Percentiles rank a stretch among this genome's conserved stretches.
Evolutionary conservation across 2,329 filamentous ascomycete genomes (phyloP).

Genomic region (Aspergillus fijiensis): DNA sequence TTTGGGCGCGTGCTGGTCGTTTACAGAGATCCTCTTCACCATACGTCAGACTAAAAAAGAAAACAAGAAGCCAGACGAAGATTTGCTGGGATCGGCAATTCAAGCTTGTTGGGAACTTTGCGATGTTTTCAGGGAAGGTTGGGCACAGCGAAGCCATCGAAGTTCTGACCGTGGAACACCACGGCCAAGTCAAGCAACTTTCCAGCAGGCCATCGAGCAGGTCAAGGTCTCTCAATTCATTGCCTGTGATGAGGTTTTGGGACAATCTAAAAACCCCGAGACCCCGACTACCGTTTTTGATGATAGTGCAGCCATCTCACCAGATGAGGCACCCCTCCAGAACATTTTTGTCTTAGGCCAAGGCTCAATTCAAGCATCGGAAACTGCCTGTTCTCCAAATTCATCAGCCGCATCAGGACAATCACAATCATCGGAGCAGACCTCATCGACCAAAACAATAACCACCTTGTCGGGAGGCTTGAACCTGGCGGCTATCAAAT

Average conservation of each 20-base stretch:
- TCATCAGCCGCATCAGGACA: constrained; percentile 77
- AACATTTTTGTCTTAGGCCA: constrained; percentile 87
- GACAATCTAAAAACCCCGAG: constrained; percentile 59
- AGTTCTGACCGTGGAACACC: constrained; percentile 76
- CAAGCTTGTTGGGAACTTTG: constrained; percentile 95
- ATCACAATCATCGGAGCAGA: constrained; percentile 61
- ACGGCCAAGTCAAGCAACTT: constrained; percentile 73
- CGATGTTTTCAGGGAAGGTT: constrained; percentile 88
- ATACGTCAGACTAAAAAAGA: constrained; percentile 79
- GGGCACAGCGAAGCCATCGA: constrained; percentile 73
- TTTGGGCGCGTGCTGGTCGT: constrained; percentile 80
- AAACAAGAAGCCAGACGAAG: constrained; percentile 71
- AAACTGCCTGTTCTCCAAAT: constrained; percentile 69
- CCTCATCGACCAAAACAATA: constrained; percentile 47
- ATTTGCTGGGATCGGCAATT: constrained; percentile 80
- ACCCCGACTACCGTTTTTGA: constrained; percentile 95
- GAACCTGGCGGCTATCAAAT: constrained; percentile 74
- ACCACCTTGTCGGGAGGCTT: constrained; percentile 62
- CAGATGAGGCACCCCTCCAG: constrained; percentile 74
- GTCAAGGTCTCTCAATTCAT: constrained; percentile 44
- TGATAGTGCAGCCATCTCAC: constrained; percentile 81
- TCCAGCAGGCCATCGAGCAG: constrained; percentile 60
- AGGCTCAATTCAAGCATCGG: constrained; percentile 52
- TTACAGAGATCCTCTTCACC: constrained; percentile 91
- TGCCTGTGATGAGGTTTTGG: constrained; percentile 26